Base-by-base conservation (phyloP, 2,329 filamentous ascomycete genomes). In the Arthrobotrys pseudoclavata region DNA sequence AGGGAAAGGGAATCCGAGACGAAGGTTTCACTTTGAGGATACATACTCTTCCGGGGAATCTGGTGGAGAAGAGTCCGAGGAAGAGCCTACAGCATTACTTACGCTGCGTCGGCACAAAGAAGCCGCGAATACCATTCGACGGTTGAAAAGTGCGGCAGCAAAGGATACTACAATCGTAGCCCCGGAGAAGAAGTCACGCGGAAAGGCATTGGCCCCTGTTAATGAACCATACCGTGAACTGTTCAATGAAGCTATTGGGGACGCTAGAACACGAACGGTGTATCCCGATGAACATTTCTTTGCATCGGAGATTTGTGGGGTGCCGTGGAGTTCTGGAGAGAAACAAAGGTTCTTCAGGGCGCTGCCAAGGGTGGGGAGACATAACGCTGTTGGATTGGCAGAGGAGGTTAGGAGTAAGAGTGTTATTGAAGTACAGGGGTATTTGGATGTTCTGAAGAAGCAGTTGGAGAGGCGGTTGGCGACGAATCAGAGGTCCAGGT, bases 201-300 rank as follows among this genome's bases (percentile, higher is more conserved):
- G 75, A 5, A 63, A 68, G 29, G 22, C 55, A 18, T 48, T 61
- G 15, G 55, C 69, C 3, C 26, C 66, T 29, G 12, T 79, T 22
- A 79, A 79, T 18, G 55, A 79, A 2, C 75, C 62, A 10, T 79
- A 79, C 40, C 68, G 62, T 26, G 69, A 79, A 60, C 37, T 79
- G n/a, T 40, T 79, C 4, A 79, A 79, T 26, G 47, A 72, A 20
- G 50, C 48, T 42, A 79, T 79, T 24, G 57, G 68, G 26, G 69
- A 79, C 45, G 75, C 75, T 62, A 61, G 75, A 37, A 74, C 47
- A 10, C 37, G 69, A 2, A 69, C 52, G n/a, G 75, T 79, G n/a
- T 79, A 79, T 15, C 68, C 69, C 3, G 62, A 69, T 31, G 63
- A 57, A 29, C 6, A 40, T 1, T 69, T 79, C 15, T 10, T 20